These are phyloP conservation scores for Cucurbita ficifolia DNA, from an alignment of 306 rosid species.

Conservation along the genomic window DNA sequence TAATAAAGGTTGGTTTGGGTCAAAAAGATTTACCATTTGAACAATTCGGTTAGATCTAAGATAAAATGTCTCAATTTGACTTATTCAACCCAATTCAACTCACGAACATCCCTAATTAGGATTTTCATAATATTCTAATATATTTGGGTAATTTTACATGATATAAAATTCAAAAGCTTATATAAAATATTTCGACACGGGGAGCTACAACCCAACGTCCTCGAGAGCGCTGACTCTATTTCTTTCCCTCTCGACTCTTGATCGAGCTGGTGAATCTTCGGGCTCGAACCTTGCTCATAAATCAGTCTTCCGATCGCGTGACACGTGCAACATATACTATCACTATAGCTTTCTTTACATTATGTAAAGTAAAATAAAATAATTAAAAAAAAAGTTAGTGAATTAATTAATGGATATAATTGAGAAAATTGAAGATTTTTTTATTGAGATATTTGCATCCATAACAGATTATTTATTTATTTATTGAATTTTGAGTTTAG, in stretches of 20 bases:
- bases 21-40: no score
- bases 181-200: constrained; percentile 11
- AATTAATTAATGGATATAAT: neutral
- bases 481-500: neutral
- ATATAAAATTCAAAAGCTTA: no score
- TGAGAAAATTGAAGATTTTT: neutral
- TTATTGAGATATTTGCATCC: neutral
- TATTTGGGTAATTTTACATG: no score
- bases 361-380: neutral
- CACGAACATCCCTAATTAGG: no score
- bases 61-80: no score
- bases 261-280: constrained; percentile 57
- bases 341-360: constrained; percentile 60
- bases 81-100: no score
- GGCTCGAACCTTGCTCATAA: constrained; percentile 68
- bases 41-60: no score
- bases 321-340: constrained; percentile 78
- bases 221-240: constrained; percentile 59
- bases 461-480: no score
- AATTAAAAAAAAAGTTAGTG: neutral
- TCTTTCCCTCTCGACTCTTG: constrained; percentile 68
- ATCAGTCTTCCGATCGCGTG: constrained; percentile 62
- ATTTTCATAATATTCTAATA: no score
- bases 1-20: no score
- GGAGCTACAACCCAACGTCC: constrained; percentile 49